Evolutionary conservation across 2,329 filamentous ascomycete species (phyloP), one percentile per base, ranked within the genome.

Genomic region (Monosporascus sp.): DNA sequence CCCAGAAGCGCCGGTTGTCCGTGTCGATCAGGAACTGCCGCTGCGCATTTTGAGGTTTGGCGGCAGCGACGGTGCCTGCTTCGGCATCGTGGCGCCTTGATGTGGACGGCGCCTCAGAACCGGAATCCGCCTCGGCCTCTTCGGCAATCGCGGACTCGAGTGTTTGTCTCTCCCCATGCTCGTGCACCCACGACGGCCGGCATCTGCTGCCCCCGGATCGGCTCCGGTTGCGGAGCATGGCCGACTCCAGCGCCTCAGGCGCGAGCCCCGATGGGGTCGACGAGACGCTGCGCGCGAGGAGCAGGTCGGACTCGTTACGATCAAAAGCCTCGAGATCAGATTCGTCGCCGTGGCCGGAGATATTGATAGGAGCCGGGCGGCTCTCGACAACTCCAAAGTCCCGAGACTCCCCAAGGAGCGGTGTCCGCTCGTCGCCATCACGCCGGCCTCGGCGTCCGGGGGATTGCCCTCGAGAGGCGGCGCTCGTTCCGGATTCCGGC

Each of bases 1-100:
- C 64, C 78, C 81, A 84, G 70, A 89, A 88, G 31, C 77, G 74
- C 7, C 71, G 65, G 35, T 66, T 68, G 8, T 78, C 72, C 39
- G 75, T 73, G 56, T 73, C 72, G 56, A 75, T 72, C n/a, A 80
- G 70, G 60, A 68, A 80, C 22, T 54, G 41, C 44, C 52, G 55
- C 27, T 18, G 6, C 57, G 63, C 39, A 51, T 59, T 11, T 45
- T 25, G 48, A 8, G 50, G 22, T 45, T 47, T 39, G 18, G 54
- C 52, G n/a, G 46, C 18, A 31, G 31, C 31, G 35, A 43, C 18
- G 25, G 52, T 24, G 15, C 43, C 43, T 6, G 24, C 47, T 45
- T 9, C 15, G 6, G 17, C 27, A 22, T 22, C 45, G 51, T n/a
- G 6, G 37, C 20, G 20, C 3, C 39, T 31, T 5, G 27, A 11